These are phyloP conservation scores for Groenewaldozyma tartarivorans DNA, from an alignment of 805 yeast species.

Conservation along the genomic window DNA sequence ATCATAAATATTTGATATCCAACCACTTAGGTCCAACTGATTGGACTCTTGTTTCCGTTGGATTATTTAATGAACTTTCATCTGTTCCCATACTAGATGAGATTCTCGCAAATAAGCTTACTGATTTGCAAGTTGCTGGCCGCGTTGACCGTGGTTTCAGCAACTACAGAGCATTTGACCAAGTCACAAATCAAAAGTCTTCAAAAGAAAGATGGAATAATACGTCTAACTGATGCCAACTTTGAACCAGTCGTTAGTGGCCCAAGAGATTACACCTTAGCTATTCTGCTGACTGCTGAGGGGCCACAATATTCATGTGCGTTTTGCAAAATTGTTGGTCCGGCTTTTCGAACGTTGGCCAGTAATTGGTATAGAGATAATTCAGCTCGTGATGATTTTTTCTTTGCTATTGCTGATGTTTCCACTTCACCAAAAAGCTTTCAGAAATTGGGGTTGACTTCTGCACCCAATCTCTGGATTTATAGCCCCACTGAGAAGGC, in stretches of 20 bases:
- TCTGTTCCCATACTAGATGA: too few species aligned
- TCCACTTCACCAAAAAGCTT: constrained; percentile 45
- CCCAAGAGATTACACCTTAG: constrained; percentile 59
- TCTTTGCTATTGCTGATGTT: constrained; percentile 71
- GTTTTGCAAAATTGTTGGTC: constrained; percentile 61
- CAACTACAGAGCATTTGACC: background rate
- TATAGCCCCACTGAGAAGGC: constrained; percentile 43
- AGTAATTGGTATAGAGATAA: constrained; percentile 52
- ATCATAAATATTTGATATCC: too few species aligned
- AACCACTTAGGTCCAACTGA: too few species aligned
- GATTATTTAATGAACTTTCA: too few species aligned
- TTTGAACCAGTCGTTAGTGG: constrained; percentile 49
- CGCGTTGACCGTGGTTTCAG: background rate
- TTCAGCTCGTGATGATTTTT: constrained; percentile 44
- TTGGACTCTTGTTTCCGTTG: too few species aligned
- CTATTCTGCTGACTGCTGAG: constrained; percentile 63
- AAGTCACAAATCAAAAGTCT: background rate
- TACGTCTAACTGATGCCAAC: constrained; percentile 50
- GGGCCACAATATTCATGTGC: constrained; percentile 66
- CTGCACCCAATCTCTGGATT: constrained; percentile 69
- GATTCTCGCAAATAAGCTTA: too few species aligned
- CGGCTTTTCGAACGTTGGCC: constrained; percentile 54
- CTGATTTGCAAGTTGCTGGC: too few species aligned
- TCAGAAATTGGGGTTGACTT: constrained; percentile 45
- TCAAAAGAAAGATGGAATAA: constrained; percentile 23